Percentiles rank a stretch among this genome's conserved stretches.
phyloP scores from a whole-genome alignment of 129 eudicot species.

The Pulicaria dysenterica region DNA sequence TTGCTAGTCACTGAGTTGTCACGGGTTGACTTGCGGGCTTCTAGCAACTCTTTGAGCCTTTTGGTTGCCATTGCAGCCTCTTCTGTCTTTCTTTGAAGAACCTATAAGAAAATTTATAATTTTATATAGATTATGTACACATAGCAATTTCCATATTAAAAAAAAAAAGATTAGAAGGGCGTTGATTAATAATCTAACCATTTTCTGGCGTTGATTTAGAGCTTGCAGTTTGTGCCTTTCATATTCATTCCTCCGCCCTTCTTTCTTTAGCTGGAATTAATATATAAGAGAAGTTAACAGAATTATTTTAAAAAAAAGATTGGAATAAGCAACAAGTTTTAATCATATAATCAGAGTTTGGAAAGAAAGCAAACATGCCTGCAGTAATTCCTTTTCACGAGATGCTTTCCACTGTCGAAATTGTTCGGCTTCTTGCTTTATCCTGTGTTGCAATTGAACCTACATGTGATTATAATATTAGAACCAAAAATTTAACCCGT shows the following conservation, averaged over 20 bases:
- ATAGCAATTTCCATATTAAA: neutral
- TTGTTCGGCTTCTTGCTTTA: conserved; percentile 97
- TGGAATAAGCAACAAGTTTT: conserved; percentile 5
- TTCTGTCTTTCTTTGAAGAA: conserved; percentile 98
- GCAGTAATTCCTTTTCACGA: conserved; percentile 93
- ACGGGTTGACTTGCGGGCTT: conserved; percentile 93
- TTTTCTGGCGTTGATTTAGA: conserved; percentile 95
- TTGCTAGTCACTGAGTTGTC: conserved; percentile 74
- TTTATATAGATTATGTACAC: neutral
- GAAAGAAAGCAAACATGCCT: conserved; percentile 45
- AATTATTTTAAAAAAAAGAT: neutral
- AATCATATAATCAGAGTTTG: conserved; percentile 1
- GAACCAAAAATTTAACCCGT: conserved; percentile 6
- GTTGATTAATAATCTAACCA: conserved; percentile 55
- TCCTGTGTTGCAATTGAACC: conserved; percentile 97
- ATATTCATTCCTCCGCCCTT: conserved; percentile 94
- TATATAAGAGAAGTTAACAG: neutral
- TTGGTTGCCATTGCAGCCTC: conserved; percentile 99
- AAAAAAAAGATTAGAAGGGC: neutral
- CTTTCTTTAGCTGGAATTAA: conserved; percentile 74
- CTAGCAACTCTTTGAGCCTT: conserved; percentile 93
- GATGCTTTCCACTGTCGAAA: conserved; percentile 99
- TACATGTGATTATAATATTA: conserved; percentile 32
- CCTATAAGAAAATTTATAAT: conserved; percentile 46
- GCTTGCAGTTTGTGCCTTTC: conserved; percentile 97